These are phyloP conservation scores for Hanseniaspora sp. DNA, from an alignment of 1,139 yeast species.

Conservation along the genomic window DNA sequence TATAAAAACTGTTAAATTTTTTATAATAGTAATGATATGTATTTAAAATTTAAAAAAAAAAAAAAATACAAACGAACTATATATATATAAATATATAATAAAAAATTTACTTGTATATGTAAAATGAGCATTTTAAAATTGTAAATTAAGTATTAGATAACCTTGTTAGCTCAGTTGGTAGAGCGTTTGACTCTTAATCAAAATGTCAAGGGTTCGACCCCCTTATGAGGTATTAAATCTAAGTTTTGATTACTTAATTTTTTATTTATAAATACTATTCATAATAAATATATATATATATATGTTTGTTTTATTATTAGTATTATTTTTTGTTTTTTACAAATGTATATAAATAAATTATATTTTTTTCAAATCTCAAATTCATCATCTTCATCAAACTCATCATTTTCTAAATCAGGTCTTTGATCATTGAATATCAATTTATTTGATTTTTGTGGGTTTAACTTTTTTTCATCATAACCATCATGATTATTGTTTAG, in stretches of 20 bases:
- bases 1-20: no score
- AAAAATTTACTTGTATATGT: neutral
- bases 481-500: neutral
- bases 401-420: constrained; percentile 16
- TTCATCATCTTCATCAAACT: constrained; percentile 26
- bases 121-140: neutral
- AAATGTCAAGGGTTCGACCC: constrained; percentile 16
- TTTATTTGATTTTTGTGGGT: neutral
- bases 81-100: no score
- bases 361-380: constrained; percentile 19
- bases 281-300: no score
- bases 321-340: neutral
- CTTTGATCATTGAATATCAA: neutral
- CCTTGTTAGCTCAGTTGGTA: constrained; percentile 16
- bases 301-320: neutral
- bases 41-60: no score
- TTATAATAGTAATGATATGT: no score
- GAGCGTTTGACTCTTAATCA: constrained; percentile 16
- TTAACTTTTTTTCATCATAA: neutral
- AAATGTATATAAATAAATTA: neutral
- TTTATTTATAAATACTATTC: no score
- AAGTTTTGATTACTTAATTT: neutral
- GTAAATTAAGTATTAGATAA: constrained; percentile 2
- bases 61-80: no score
- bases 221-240: constrained; percentile 9